Percentiles rank a stretch among this genome's conserved stretches.
These are phyloP conservation scores for Perkinsus marinus DNA, from an alignment of 169 alveolate species.

Conservation along the genomic window DNA sequence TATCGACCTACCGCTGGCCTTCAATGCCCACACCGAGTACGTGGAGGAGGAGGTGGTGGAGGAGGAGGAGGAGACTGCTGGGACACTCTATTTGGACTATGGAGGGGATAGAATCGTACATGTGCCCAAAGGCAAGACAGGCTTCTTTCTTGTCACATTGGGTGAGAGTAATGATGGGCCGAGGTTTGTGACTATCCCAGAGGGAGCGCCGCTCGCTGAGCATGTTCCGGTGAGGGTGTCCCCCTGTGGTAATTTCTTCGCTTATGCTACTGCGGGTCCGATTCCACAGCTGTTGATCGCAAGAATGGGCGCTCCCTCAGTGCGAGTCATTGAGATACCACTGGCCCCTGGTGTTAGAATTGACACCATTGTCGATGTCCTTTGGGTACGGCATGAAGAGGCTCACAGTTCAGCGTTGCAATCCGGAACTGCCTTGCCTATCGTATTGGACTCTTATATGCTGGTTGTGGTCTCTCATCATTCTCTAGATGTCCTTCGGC, in stretches of 20 bases:
- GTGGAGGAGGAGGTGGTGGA: too few relatives aligned
- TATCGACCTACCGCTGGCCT: neutral
- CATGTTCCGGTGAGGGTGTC: neutral
- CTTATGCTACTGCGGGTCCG: neutral
- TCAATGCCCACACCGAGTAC: neutral
- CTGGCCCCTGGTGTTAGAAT: neutral
- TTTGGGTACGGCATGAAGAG: neutral
- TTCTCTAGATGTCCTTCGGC: neutral
- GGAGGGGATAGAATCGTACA: neutral
- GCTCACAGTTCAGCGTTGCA: neutral
- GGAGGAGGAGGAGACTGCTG: too few relatives aligned
- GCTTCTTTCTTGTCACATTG: neutral
- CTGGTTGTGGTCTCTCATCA: neutral
- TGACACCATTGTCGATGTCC: neutral
- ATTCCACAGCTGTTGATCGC: neutral
- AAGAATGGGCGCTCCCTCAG: neutral
- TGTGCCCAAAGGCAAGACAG: neutral
- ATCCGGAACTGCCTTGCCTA: neutral
- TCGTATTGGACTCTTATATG: neutral
- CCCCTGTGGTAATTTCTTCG: neutral
- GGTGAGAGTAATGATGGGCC: neutral
- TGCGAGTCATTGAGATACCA: neutral
- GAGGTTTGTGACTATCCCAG: neutral
- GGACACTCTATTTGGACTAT: neutral
- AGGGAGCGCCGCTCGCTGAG: neutral